phyloP scores from a whole-genome alignment of 129 eudicot species.

The Artemisia annua region DNA sequence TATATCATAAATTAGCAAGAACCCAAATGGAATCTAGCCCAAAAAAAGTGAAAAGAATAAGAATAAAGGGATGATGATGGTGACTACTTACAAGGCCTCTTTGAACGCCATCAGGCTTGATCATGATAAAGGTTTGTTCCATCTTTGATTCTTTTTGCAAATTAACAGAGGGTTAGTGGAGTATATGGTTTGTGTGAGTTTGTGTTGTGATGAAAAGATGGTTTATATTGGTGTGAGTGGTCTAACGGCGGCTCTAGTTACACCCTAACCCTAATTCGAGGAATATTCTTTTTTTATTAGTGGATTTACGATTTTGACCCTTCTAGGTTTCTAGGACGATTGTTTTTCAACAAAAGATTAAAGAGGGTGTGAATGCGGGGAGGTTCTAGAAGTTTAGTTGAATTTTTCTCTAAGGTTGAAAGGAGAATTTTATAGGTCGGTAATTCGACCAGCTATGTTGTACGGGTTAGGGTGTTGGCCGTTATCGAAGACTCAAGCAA shows the following conservation, averaged over 20 bases:
- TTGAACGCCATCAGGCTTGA: slow-evolving; percentile 91
- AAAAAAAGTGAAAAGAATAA: background rate
- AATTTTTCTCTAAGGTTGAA: too few species aligned
- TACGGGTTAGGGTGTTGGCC: too few species aligned
- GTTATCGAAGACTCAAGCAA: too few species aligned
- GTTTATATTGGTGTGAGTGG: slow-evolving; percentile 23
- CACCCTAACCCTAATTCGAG: slow-evolving; percentile 46
- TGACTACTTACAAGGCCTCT: slow-evolving; percentile 62
- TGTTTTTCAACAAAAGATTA: too few species aligned
- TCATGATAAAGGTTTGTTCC: slow-evolving; percentile 92
- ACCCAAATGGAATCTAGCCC: background rate
- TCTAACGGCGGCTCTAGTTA: slow-evolving; percentile 25
- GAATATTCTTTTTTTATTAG: slow-evolving; percentile 23
- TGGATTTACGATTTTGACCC: slow-evolving; percentile 6
- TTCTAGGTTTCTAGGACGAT: too few species aligned
- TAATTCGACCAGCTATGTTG: too few species aligned
- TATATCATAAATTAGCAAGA: too few species aligned
- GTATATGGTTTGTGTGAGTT: slow-evolving; percentile 6
- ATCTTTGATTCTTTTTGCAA: slow-evolving; percentile 33
- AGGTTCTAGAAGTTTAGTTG: too few species aligned
- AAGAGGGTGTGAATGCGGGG: too few species aligned
- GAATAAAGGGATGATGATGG: slow-evolving; percentile 3
- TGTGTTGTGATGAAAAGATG: slow-evolving; percentile 9
- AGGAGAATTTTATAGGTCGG: too few species aligned
- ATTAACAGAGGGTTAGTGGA: slow-evolving; percentile 11